Percentiles rank a stretch among this genome's conserved stretches.
These are phyloP conservation scores for Candida germanica DNA, from an alignment of 805 yeast species.

Conservation along the genomic window DNA sequence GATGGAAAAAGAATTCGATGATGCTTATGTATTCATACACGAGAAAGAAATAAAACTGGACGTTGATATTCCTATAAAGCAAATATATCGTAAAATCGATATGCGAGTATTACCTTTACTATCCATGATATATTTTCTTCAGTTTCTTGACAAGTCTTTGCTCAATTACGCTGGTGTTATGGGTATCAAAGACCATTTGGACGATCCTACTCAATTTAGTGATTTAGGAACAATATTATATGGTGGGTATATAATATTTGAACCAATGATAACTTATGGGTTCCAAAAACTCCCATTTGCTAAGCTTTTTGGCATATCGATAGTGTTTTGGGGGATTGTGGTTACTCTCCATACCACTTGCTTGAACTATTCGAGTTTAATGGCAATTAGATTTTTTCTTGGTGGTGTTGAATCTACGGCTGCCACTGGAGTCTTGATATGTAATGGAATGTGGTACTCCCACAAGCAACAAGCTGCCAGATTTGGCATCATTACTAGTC, in stretches of 20 bases:
- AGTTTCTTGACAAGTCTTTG: conserved; percentile 58
- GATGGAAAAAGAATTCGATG: conserved; percentile 14
- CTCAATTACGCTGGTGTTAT: conserved; percentile 61
- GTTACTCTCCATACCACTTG: conserved; percentile 53
- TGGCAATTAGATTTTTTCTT: conserved; percentile 52
- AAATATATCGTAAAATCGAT: conserved; percentile 42
- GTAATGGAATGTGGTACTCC: conserved; percentile 63
- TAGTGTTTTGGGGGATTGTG: conserved; percentile 53
- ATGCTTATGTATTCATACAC: conserved; percentile 20
- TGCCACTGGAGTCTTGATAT: conserved; percentile 54
- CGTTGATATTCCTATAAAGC: conserved; percentile 5
- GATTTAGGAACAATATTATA: conserved; percentile 53
- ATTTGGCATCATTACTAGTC: conserved; percentile 57
- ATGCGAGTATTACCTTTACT: conserved; percentile 45
- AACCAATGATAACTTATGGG: conserved; percentile 39
- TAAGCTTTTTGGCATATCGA: conserved; percentile 45
- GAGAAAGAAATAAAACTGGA: conserved; percentile 3
- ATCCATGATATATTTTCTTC: conserved; percentile 53
- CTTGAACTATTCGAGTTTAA: conserved; percentile 48
- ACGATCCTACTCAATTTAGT: conserved; percentile 44
- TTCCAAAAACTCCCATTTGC: conserved; percentile 54
- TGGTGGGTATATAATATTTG: conserved; percentile 52
- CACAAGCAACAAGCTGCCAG: conserved; percentile 49
- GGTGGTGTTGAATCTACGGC: conserved; percentile 56
- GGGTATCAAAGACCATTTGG: conserved; percentile 54